Conservation (phyloP, 108 stramenopile species). For the Fistulifera pelliculosa region DNA sequence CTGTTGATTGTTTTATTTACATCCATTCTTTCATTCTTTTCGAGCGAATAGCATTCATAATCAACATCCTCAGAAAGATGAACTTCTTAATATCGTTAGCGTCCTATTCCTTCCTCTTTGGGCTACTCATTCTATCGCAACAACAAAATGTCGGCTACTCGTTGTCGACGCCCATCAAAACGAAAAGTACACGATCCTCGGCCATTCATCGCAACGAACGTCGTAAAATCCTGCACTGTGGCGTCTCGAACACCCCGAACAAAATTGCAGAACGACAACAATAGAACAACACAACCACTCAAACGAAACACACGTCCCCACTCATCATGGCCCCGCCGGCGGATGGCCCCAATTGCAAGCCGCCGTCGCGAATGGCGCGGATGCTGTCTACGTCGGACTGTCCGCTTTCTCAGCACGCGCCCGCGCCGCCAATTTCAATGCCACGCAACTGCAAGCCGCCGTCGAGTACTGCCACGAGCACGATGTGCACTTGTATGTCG, state of each 20-base stretch:
- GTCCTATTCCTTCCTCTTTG: too few species aligned
- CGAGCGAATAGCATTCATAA: too few species aligned
- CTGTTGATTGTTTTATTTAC: too few species aligned
- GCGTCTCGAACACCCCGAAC: constrained; percentile 19
- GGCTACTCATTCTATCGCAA: too few species aligned
- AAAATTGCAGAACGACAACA: constrained; percentile 1
- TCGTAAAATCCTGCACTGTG: constrained; percentile 64
- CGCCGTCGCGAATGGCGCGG: constrained; percentile 70
- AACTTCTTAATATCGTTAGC: too few species aligned
- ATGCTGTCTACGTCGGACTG: constrained; percentile 60
- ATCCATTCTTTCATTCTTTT: too few species aligned
- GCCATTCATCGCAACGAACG: constrained; percentile 23
- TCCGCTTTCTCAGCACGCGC: constrained; percentile 61
- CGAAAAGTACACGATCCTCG: too few species aligned
- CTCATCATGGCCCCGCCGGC: constrained; percentile 69
- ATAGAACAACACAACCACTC: neutral
- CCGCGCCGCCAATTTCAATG: constrained; percentile 62
- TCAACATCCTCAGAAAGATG: too few species aligned
- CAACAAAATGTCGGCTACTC: too few species aligned
- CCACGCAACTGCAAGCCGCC: constrained; percentile 35
- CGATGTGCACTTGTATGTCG: constrained; percentile 55
- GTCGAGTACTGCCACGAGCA: constrained; percentile 31
- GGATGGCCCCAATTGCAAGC: constrained; percentile 65
- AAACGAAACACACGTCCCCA: constrained; percentile 24
- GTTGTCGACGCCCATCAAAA: too few species aligned